These are phyloP conservation scores for Microbotryomycetes sp. DNA, from an alignment of 1,284 basidiomycete genomes.

Conservation along the genomic window DNA sequence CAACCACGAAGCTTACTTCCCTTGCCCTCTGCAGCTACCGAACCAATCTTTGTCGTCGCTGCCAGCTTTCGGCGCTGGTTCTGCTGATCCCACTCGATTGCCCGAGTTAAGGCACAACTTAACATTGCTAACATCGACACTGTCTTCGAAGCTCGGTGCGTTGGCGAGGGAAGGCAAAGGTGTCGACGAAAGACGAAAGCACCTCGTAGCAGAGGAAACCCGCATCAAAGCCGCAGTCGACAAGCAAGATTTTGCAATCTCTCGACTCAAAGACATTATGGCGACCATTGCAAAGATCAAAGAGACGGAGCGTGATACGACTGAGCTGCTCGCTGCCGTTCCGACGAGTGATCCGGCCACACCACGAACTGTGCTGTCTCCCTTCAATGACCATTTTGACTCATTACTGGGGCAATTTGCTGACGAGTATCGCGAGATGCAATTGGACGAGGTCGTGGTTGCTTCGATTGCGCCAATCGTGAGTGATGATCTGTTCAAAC, in stretches of 20 bases:
- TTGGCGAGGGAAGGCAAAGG: constrained; percentile 82
- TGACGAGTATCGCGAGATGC: constrained; percentile 69
- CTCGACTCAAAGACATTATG: constrained; percentile 26
- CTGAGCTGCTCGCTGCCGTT: constrained; percentile 8
- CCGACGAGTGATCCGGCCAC: constrained; percentile 4
- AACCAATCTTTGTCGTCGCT: constrained; percentile 24
- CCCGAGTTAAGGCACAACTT: constrained; percentile 96
- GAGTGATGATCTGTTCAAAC: no score
- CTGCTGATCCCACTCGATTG: constrained; percentile 73
- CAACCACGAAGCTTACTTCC: constrained; percentile 40
- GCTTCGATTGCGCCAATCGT: constrained; percentile 77
- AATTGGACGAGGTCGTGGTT: constrained; percentile 84
- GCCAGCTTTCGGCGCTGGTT: constrained; percentile 20
- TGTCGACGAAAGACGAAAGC: constrained; percentile 69
- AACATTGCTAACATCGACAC: constrained; percentile 71
- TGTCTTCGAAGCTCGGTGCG: constrained; percentile 74
- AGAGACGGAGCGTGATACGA: constrained; percentile 12
- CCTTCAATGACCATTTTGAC: constrained; percentile 64
- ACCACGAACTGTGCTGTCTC: constrained; percentile 59
- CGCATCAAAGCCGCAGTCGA: constrained; percentile 61
- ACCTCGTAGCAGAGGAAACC: constrained; percentile 62
- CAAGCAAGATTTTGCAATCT: constrained; percentile 33
- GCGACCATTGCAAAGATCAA: constrained; percentile 13
- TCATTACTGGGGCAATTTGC: constrained; percentile 63
- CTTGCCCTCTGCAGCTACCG: constrained; percentile 12